phyloP scores from a whole-genome alignment of 805 yeast species.

The Ogataea sp. region DNA sequence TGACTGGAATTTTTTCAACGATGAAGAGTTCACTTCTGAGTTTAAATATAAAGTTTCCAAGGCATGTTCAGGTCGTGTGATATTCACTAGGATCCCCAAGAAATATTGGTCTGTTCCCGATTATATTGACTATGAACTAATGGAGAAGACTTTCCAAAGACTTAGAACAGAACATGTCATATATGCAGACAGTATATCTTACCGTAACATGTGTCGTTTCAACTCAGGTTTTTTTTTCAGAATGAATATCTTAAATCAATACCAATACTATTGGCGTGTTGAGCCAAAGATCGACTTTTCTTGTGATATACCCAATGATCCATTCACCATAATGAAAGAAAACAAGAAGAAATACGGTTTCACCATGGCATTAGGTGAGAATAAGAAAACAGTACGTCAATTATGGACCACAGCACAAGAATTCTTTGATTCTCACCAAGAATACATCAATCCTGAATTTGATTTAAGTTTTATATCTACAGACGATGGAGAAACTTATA shows the following conservation, averaged over 20 bases:
- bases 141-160: slow-evolving; percentile 19
- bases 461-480: slow-evolving; percentile 37
- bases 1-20: slow-evolving; percentile 40
- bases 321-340: slow-evolving; percentile 40
- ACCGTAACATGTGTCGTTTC: slow-evolving; percentile 61
- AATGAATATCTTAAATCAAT: slow-evolving; percentile 33
- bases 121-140: slow-evolving; percentile 28
- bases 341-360: slow-evolving; percentile 41
- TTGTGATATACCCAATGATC: slow-evolving; percentile 45
- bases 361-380: slow-evolving; percentile 42
- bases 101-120: slow-evolving; percentile 42
- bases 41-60: slow-evolving; percentile 26
- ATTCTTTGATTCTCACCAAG: slow-evolving; percentile 32
- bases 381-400: slow-evolving; percentile 36
- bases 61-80: slow-evolving; percentile 32
- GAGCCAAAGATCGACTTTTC: slow-evolving; percentile 42
- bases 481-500: slow-evolving; percentile 35
- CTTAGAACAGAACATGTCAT: slow-evolving; percentile 28
- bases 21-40: slow-evolving; percentile 32
- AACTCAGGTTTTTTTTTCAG: slow-evolving; percentile 46
- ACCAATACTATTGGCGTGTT: slow-evolving; percentile 52
- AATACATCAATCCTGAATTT: slow-evolving; percentile 29
- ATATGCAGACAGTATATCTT: slow-evolving; percentile 53
- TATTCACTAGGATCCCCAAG: slow-evolving; percentile 34
- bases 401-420: slow-evolving; percentile 39